Evolutionary conservation across 2,329 filamentous ascomycete species (phyloP).

Genomic region (Exophiala oligosperma): DNA sequence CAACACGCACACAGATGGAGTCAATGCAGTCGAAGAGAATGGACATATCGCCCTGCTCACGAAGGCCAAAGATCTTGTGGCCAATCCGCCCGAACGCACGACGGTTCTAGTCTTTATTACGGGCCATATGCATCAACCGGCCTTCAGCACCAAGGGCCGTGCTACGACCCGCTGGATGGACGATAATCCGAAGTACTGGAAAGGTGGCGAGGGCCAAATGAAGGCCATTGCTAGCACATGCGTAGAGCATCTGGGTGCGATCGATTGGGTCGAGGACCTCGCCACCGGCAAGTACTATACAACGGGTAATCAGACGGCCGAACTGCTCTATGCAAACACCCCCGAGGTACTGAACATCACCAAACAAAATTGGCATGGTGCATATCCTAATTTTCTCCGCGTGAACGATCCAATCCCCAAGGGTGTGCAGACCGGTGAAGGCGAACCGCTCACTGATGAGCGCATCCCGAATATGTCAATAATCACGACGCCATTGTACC

Average conservation of each 20-base stretch:
- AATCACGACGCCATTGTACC: not conserved
- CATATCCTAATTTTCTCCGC: conserved; percentile 1
- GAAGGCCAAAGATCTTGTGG: not conserved
- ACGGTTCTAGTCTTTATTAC: conserved; percentile 1
- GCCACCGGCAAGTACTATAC: conserved; percentile 1
- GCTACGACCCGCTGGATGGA: conserved; percentile 3
- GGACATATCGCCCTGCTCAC: conserved; percentile 6
- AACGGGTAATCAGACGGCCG: not conserved
- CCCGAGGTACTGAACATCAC: not conserved
- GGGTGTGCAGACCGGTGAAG: conserved; percentile 3
- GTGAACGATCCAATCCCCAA: conserved; percentile 4
- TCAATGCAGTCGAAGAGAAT: conserved; percentile 12
- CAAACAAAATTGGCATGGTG: conserved; percentile 1
- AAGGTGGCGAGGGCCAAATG: not conserved
- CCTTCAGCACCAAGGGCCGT: conserved; percentile 5
- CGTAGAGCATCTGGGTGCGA: conserved; percentile 11
- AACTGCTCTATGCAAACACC: conserved; percentile 5
- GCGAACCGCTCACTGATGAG: not conserved
- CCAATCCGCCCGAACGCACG: not conserved
- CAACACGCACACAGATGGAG: conserved; percentile 12
- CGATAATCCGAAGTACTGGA: conserved; percentile 4
- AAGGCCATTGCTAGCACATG: conserved; percentile 2
- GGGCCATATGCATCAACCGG: conserved; percentile 8
- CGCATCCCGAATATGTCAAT: conserved; percentile 1
- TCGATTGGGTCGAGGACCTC: conserved; percentile 7